These are phyloP conservation scores for Rusavskia elegans DNA, from an alignment of 495 filamentous ascomycete genomes.

Conservation along the genomic window DNA sequence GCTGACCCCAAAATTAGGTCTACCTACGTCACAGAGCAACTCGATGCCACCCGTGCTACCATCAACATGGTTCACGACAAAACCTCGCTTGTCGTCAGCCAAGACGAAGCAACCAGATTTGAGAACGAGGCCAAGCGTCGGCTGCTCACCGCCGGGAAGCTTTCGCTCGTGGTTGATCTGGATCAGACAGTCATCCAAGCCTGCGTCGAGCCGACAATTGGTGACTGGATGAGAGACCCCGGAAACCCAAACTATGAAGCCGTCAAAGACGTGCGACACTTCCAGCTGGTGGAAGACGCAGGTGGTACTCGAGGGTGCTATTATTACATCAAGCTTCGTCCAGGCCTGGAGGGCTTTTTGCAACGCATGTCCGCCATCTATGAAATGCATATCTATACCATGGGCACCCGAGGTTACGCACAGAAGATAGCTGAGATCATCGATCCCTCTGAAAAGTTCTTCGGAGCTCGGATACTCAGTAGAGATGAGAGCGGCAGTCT, in stretches of 20 bases:
- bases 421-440: conserved; percentile 83
- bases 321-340: conserved; percentile 99
- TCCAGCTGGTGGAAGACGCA: conserved; percentile 76
- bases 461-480: conserved; percentile 87
- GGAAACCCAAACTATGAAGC: conserved; percentile 82
- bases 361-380: conserved; percentile 64
- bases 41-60: conserved; percentile 60
- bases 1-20: conserved; percentile 19
- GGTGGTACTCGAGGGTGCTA: conserved; percentile 58
- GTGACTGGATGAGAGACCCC: conserved; percentile 82
- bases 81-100: conserved; percentile 56
- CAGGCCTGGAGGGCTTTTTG: conserved; percentile 72
- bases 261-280: conserved; percentile 70
- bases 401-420: conserved; percentile 93
- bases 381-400: conserved; percentile 96
- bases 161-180: conserved; percentile 90
- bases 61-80: conserved; percentile 92
- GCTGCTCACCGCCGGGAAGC: conserved; percentile 58
- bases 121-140: conserved; percentile 78
- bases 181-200: conserved; percentile 99
- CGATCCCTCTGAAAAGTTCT: conserved; percentile 77
- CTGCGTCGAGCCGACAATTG: conserved; percentile 89
- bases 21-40: conserved; percentile 40
- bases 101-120: conserved; percentile 56
- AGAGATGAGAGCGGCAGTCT: conserved; percentile 92